phyloP scores from a whole-genome alignment of 2,329 filamentous ascomycete genomes.

The Fusarium sp. region DNA sequence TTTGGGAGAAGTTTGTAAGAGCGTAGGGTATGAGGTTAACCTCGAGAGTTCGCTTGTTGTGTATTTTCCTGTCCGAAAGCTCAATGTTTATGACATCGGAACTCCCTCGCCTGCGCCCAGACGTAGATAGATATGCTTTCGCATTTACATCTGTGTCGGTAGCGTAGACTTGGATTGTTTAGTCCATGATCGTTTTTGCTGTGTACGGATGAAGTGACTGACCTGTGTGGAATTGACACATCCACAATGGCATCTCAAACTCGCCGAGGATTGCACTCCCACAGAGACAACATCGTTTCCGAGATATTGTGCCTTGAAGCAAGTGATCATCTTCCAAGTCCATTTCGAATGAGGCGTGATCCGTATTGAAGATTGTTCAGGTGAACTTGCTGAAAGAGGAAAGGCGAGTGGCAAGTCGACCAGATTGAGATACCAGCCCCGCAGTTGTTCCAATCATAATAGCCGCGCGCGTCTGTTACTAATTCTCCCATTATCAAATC shows the following conservation, averaged over 20 bases:
- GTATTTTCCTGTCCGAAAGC: not conserved
- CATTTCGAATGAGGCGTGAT: not conserved
- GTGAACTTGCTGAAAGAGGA: no score
- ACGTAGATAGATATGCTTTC: not conserved
- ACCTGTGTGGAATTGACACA: conserved; percentile 3
- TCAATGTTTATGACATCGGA: not conserved
- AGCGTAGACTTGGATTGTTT: not conserved
- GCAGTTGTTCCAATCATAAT: no score
- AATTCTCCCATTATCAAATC: no score
- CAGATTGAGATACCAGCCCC: no score
- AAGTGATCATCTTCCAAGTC: not conserved
- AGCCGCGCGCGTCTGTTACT: no score
- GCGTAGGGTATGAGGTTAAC: not conserved
- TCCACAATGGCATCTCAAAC: not conserved
- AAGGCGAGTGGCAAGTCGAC: no score
- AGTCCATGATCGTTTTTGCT: not conserved
- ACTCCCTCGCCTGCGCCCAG: not conserved
- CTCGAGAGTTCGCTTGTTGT: not conserved
- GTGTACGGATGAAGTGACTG: not conserved
- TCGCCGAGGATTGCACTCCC: not conserved
- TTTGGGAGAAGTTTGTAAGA: not conserved
- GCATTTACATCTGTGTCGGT: not conserved
- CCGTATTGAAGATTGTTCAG: no score
- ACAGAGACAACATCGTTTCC: conserved; percentile 2
- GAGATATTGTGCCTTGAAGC: not conserved